Percentiles rank a stretch among this genome's conserved stretches.
phyloP scores from a whole-genome alignment of 768 basidiomycete species.

The Mycena galopus region DNA sequence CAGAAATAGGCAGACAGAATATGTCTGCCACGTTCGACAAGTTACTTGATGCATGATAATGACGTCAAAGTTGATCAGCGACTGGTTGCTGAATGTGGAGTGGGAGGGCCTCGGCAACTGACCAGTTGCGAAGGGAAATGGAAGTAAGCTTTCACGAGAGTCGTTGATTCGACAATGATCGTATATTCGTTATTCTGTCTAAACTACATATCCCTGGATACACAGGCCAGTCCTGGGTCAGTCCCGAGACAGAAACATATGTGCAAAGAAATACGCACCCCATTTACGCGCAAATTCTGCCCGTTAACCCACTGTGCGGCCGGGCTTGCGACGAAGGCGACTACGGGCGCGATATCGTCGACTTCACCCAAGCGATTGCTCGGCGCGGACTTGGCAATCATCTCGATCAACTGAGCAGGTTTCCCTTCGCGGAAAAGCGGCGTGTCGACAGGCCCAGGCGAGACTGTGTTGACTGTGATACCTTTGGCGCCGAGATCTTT shows the following conservation, averaged over 20 bases:
- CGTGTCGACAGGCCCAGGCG: slow-evolving; percentile 69
- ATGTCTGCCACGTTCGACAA: too few relatives aligned
- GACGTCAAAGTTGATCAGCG: too few relatives aligned
- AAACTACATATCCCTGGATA: neutral
- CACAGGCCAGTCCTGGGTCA: neutral
- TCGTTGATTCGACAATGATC: too few relatives aligned
- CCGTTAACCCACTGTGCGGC: slow-evolving; percentile 72
- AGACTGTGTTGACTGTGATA: slow-evolving; percentile 70
- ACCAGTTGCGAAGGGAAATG: too few relatives aligned
- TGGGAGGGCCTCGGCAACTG: too few relatives aligned
- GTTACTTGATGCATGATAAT: too few relatives aligned
- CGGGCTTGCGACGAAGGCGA: slow-evolving; percentile 64
- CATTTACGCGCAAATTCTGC: slow-evolving; percentile 68
- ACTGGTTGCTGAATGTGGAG: too few relatives aligned
- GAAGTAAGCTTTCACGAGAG: too few relatives aligned
- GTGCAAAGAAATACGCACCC: slow-evolving; percentile 56
- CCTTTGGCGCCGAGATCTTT: slow-evolving; percentile 68
- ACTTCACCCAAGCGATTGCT: slow-evolving; percentile 60
- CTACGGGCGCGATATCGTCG: slow-evolving; percentile 67
- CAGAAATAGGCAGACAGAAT: too few relatives aligned
- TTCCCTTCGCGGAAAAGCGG: slow-evolving; percentile 69
- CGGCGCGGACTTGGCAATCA: slow-evolving; percentile 50
- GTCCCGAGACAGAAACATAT: too few relatives aligned
- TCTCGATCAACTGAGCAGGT: slow-evolving; percentile 57
- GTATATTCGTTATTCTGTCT: too few relatives aligned